A percentile compares a stretch with the other conserved stretches of the same genome.
phyloP scores from a whole-genome alignment of 805 yeast species.

The Millerago galiae region DNA sequence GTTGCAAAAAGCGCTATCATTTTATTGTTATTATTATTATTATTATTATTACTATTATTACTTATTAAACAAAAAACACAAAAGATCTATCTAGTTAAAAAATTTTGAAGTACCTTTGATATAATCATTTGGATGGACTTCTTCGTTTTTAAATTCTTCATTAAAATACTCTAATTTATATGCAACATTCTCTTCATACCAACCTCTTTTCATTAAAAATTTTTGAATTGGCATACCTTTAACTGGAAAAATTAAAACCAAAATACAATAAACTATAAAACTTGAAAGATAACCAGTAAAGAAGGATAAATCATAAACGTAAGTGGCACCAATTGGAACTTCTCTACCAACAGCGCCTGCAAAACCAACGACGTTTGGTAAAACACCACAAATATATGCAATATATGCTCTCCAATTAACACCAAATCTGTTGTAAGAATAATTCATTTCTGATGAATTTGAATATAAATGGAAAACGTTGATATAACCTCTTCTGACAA shows the following conservation, averaged over 20 bases:
- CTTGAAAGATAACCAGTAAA: slow-evolving; percentile 68
- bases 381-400: slow-evolving; percentile 74
- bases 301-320: slow-evolving; percentile 67
- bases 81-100: neutral
- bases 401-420: slow-evolving; percentile 78
- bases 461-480: slow-evolving; percentile 59
- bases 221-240: slow-evolving; percentile 35
- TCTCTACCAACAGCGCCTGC: slow-evolving; percentile 71
- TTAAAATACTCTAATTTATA: slow-evolving; percentile 12
- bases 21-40: too few species aligned
- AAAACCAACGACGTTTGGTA: slow-evolving; percentile 82
- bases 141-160: slow-evolving; percentile 10
- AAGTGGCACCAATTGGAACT: slow-evolving; percentile 75
- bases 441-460: slow-evolving; percentile 34
- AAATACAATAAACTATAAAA: slow-evolving; percentile 43
- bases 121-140: slow-evolving; percentile 16
- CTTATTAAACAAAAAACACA: too few species aligned
- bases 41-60: too few species aligned
- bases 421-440: slow-evolving; percentile 58
- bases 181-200: slow-evolving; percentile 28
- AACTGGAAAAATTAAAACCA: slow-evolving; percentile 50
- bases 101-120: slow-evolving; percentile 3
- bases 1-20: too few species aligned
- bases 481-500: slow-evolving; percentile 68
- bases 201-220: slow-evolving; percentile 42